phyloP scores from a whole-genome alignment of 352 stramenopile genomes.

The Phytophthora pisi region DNA sequence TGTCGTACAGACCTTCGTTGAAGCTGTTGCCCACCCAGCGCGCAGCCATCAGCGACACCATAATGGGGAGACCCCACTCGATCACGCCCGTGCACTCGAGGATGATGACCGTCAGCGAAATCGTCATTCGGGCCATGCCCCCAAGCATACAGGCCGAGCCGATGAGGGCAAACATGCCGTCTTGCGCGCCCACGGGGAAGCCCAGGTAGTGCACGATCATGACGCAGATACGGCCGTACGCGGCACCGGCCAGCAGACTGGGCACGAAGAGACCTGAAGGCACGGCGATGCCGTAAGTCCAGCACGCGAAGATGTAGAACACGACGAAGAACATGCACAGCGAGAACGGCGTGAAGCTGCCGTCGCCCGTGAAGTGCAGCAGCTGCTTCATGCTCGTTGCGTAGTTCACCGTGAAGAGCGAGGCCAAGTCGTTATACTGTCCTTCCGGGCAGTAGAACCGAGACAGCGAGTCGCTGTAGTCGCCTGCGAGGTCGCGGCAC shows the following conservation, averaged over 20 bases:
- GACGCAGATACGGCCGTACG: slow-evolving; percentile 90
- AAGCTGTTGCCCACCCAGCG: slow-evolving; percentile 98
- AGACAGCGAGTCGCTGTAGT: slow-evolving; percentile 86
- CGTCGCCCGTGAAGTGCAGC: slow-evolving; percentile 94
- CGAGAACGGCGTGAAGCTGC: slow-evolving; percentile 93
- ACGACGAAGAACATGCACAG: slow-evolving; percentile 96
- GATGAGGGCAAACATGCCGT: slow-evolving; percentile 97
- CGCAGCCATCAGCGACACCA: slow-evolving; percentile 97
- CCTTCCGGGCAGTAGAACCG: slow-evolving; percentile 95
- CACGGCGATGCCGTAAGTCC: slow-evolving; percentile 97
- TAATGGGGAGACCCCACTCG: slow-evolving; percentile 98
- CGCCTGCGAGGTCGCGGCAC: slow-evolving; percentile 53
- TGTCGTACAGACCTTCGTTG: slow-evolving; percentile 99
- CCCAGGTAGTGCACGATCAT: slow-evolving; percentile 65
- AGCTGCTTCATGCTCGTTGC: slow-evolving; percentile 96
- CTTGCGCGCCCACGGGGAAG: slow-evolving; percentile 72
- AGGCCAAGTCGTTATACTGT: slow-evolving; percentile 98
- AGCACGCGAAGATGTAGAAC: slow-evolving; percentile 93
- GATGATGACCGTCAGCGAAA: slow-evolving; percentile 98
- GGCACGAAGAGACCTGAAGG: slow-evolving; percentile 97
- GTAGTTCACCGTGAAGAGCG: slow-evolving; percentile 95
- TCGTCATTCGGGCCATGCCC: slow-evolving; percentile 98
- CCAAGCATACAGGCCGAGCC: slow-evolving; percentile 95
- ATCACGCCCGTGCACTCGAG: slow-evolving; percentile 98
- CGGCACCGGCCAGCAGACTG: slow-evolving; percentile 94